phyloP scores from a whole-genome alignment of 805 yeast species.

The Suhomyces faveliae region DNA sequence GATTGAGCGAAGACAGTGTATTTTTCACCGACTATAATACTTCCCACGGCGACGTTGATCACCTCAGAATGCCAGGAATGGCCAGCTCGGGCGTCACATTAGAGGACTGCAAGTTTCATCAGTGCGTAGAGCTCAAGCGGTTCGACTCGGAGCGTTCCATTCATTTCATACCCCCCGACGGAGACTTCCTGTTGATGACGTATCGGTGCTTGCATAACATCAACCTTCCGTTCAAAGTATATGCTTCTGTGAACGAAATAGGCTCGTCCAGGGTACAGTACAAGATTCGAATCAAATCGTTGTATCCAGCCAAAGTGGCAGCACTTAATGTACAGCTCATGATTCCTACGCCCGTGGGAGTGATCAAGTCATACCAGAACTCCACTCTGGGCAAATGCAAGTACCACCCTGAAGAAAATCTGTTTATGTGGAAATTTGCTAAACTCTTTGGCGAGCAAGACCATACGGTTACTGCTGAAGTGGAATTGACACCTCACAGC shows the following conservation, averaged over 20 bases:
- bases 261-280: constrained; percentile 51
- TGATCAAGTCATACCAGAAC: constrained; percentile 24
- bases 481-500: constrained; percentile 32
- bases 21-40: constrained; percentile 10
- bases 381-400: constrained; percentile 65
- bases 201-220: constrained; percentile 52
- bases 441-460: constrained; percentile 69
- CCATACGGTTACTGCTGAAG: constrained; percentile 54
- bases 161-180: constrained; percentile 84
- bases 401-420: constrained; percentile 62
- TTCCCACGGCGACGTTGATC: constrained; percentile 9
- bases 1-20: constrained; percentile 55
- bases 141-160: constrained; percentile 66
- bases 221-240: constrained; percentile 67
- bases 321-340: constrained; percentile 64
- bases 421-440: constrained; percentile 66
- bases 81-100: constrained; percentile 53
- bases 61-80: background rate
- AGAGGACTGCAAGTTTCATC: constrained; percentile 83
- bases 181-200: constrained; percentile 77
- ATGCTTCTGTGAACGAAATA: constrained; percentile 49
- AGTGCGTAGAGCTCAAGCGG: constrained; percentile 72
- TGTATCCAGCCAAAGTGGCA: constrained; percentile 53
- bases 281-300: constrained; percentile 59
- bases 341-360: constrained; percentile 64